Conservation (phyloP, 2,329 filamentous ascomycete genomes). For the Geoglossum cookeanum region DNA sequence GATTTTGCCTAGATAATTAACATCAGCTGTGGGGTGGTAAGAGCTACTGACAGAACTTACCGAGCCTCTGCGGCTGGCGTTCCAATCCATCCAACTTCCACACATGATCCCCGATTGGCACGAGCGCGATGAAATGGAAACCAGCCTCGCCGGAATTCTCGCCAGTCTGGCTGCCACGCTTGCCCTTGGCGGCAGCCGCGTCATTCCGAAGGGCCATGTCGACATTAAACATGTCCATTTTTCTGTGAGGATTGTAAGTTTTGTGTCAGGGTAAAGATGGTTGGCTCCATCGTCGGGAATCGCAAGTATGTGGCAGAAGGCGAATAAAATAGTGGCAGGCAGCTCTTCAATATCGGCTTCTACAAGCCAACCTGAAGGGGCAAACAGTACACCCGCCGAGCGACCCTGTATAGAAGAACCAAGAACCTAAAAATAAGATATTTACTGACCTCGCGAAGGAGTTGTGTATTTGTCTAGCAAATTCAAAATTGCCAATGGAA, state of each 20-base stretch:
- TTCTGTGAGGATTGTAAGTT: slow-evolving; percentile 23
- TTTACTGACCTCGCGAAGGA: slow-evolving; percentile 54
- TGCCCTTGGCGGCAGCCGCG: slow-evolving; percentile 16
- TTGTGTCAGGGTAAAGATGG: too few species aligned
- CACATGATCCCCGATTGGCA: slow-evolving; percentile 52
- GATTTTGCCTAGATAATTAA: slow-evolving; percentile 12
- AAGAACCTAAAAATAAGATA: background rate
- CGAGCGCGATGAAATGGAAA: slow-evolving; percentile 80
- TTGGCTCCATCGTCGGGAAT: too few species aligned
- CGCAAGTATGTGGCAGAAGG: too few species aligned
- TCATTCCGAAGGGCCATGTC: slow-evolving; percentile 41
- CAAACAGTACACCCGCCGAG: background rate
- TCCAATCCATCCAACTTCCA: slow-evolving; percentile 86
- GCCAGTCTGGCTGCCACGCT: slow-evolving; percentile 16
- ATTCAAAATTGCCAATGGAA: slow-evolving; percentile 51
- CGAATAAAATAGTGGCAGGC: too few species aligned
- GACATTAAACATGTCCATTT: slow-evolving; percentile 55
- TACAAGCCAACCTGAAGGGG: background rate
- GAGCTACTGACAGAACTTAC: slow-evolving; percentile 17
- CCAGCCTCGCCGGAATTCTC: slow-evolving; percentile 30
- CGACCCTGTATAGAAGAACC: background rate
- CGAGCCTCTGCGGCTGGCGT: slow-evolving; percentile 46
- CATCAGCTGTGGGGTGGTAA: background rate
- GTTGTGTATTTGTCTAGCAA: slow-evolving; percentile 70
- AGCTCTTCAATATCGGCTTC: background rate